A percentile compares a stretch with the other conserved stretches of the same genome.
These are phyloP conservation scores for Komagataella phaffii DNA, from an alignment of 805 yeast species.

Conservation along the genomic window DNA sequence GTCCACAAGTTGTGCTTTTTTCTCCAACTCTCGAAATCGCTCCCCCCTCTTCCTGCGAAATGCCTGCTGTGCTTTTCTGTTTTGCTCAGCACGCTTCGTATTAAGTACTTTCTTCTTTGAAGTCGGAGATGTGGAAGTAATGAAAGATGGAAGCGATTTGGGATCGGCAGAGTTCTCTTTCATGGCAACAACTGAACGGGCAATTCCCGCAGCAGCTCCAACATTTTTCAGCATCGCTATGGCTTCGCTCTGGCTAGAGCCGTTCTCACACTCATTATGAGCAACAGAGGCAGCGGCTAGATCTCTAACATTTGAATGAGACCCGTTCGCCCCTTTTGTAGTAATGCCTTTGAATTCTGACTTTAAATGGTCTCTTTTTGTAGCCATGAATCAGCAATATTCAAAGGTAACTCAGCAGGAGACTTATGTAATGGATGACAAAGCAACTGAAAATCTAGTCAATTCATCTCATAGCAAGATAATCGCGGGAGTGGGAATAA, in stretches of 20 bases:
- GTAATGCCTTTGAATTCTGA: background rate
- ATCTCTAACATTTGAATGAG: background rate
- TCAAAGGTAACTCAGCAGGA: background rate
- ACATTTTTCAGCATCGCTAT: background rate
- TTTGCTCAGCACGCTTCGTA: conserved; percentile 84
- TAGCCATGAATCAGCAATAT: background rate
- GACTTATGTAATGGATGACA: background rate
- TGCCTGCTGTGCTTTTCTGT: conserved; percentile 84
- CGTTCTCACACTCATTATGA: background rate
- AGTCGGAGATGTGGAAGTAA: background rate
- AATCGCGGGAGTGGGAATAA: background rate
- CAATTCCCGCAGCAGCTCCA: background rate
- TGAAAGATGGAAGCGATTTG: background rate
- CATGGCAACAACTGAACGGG: background rate
- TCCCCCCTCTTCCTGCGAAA: conserved; percentile 77
- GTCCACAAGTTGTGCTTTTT: conserved; percentile 49
- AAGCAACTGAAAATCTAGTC: background rate
- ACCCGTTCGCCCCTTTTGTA: background rate
- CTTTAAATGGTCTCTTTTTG: background rate
- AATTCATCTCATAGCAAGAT: no score
- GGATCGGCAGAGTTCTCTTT: no score
- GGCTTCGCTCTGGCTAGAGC: background rate
- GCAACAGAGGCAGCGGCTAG: background rate
- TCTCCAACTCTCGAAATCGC: conserved; percentile 69
- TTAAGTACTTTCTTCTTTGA: background rate